Evolutionary conservation across 2,329 filamentous ascomycete genomes (phyloP), one percentile per base, ranked within the genome.

Genomic region (Trichoderma sp.): DNA sequence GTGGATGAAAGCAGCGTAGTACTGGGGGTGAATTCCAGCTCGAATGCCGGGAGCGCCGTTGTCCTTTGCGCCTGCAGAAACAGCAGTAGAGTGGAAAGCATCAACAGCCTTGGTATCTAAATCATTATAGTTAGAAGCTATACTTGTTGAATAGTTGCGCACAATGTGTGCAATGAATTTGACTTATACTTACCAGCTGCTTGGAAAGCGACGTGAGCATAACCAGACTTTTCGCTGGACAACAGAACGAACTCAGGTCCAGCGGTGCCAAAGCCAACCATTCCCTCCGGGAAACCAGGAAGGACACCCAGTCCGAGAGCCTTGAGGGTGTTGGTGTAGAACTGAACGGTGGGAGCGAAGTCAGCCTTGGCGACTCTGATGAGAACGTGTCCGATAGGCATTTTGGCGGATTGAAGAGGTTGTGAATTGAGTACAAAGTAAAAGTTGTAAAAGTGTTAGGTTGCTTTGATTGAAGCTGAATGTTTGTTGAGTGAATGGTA

Each of bases 1-100:
- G 43, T 78, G 71, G 31, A 83, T 77, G 73, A 83, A 85, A 3
- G 82, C 80, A 1, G 75, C 83, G 56, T 84, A 85, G 72, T 84
- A 85, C n/a, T 76, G 74, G 5, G 78, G 75, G 49, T 77, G 75
- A 72, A 83, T 84, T 5, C 81, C 74, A 3, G 77, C 69, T 33
- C 83, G 76, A 10, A 77, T 65, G 0, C 83, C 83, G 0, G 83
- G 83, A 5, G 76, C 71, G 1, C 83, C 83, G 70, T 85, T 84
- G 70, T 80, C 79, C 61, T 77, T 81, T 8, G 76, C 83, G 0
- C 83, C 83, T 6, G 75, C 76, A 4, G 81, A 62, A 4, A 80
- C 78, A 24, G 78, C 81, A 1, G 77, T 74, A 57, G 72, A 58
- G 69, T 85, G 76, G 70, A 84, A 84, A 0, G 76, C 78, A 64